These are phyloP conservation scores for Ophiostoma himal-ulmi DNA, from an alignment of 2,329 filamentous ascomycete genomes.

Conservation along the genomic window DNA sequence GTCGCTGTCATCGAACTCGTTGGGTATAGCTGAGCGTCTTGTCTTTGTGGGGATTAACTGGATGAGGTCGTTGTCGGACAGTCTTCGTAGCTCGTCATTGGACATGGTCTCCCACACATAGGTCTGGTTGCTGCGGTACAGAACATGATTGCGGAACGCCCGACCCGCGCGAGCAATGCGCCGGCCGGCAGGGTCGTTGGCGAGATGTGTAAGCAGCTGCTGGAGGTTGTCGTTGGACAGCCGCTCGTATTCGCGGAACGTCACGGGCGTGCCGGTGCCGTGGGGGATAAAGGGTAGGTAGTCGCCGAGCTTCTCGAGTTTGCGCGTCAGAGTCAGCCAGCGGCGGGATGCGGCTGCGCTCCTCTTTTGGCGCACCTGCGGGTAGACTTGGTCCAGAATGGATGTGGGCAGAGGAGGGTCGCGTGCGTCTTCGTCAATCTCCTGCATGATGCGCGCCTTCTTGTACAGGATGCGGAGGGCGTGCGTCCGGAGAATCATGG, in stretches of 20 bases:
- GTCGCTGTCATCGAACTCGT: slow-evolving; percentile 2
- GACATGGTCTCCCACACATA: slow-evolving; percentile 7
- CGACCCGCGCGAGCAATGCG: neutral
- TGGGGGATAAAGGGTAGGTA: slow-evolving; percentile 1
- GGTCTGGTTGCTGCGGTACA: slow-evolving; percentile 3
- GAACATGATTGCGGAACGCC: slow-evolving; percentile 3
- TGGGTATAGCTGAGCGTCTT: neutral
- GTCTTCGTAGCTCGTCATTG: neutral
- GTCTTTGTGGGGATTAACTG: neutral
- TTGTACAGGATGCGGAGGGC: neutral
- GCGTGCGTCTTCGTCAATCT: neutral
- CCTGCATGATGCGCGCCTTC: neutral
- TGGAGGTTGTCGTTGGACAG: neutral
- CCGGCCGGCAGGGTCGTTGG: neutral
- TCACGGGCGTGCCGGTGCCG: neutral
- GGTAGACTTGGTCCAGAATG: neutral
- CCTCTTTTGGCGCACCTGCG: neutral
- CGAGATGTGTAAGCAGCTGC: neutral
- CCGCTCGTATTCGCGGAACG: slow-evolving; percentile 6
- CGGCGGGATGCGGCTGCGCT: neutral
- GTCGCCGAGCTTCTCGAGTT: slow-evolving; percentile 5
- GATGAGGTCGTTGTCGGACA: neutral
- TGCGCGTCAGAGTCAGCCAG: slow-evolving; percentile 1
- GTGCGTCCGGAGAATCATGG: slow-evolving; percentile 3
- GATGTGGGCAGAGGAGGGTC: neutral